Base-by-base conservation (phyloP, 805 yeast species). In the Myxozyma kluyveri region DNA sequence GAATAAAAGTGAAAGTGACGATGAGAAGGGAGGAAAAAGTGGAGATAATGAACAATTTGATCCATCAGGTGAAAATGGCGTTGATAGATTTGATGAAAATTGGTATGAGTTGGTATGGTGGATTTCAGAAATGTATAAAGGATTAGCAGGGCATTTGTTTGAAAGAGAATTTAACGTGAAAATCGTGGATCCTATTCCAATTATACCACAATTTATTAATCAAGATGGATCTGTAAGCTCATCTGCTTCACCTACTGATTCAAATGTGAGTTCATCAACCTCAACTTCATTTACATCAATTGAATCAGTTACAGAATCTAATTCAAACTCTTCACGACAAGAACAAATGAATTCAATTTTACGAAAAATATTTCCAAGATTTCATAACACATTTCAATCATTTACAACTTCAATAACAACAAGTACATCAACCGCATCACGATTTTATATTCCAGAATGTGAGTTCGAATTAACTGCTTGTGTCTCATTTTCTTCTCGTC, bases 41-140 rank as follows among this genome's bases (percentile, higher is more conserved):
- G 33, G 33, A 9, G 14, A 14, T 29, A 29, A 29, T 29, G 33
- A 29, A 9, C 9, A 29, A 14, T 9, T 29, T 29, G 33, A 29
- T 29, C n/a, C n/a, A n/a, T n/a, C n/a, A n/a, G n/a, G n/a, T n/a
- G 23, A 22, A 19, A 14, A 22, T n/a, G 14, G 41, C 41, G 41
- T 29, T 29, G 32, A 42, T 12, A 22, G 21, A 10, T 49, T 39
- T 39, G 53, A 49, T 24, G 53, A 49, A 27, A 31, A 45, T 12
- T 50, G 54, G 54, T 45, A 50, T 36, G 49, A 50, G 36, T 19
- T 40, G 17, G 47, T 50, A 9, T 50, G 49, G 49, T 44, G 49
- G 48, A 32, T 31, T 2, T 31, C 54, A 5, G 39, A 22, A 6
- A 22, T 7, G 21, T 18, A 38, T 14, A 10, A 18, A 27, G 14